phyloP scores from a whole-genome alignment of 495 filamentous ascomycete genomes.

The Lophium mytilinum region DNA sequence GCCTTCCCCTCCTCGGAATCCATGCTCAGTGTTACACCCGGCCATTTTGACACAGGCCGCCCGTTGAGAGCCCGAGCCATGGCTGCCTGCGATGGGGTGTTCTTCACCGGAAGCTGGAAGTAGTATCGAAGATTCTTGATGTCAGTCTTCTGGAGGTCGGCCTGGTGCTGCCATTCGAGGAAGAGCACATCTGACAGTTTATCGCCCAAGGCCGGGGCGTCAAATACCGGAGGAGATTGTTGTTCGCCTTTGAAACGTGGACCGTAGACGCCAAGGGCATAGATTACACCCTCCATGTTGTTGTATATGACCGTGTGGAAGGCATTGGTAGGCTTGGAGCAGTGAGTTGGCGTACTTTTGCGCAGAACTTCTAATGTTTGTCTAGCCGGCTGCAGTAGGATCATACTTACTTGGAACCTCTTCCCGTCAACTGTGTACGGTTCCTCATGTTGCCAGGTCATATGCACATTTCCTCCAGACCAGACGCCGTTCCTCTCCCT shows the following conservation, averaged over 20 bases:
- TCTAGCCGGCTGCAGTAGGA: neutral
- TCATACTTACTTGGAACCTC: neutral
- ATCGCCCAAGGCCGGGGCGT: neutral
- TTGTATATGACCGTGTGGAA: neutral
- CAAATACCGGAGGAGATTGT: neutral
- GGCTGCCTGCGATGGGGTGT: neutral
- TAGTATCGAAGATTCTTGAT: neutral
- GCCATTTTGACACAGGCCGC: neutral
- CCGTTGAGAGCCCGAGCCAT: neutral
- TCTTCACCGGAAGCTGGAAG: neutral
- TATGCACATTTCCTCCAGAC: too few species aligned
- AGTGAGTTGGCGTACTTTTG: neutral
- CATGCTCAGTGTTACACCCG: slow-evolving; percentile 2
- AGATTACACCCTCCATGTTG: neutral
- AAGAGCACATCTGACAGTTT: slow-evolving; percentile 4
- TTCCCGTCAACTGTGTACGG: neutral
- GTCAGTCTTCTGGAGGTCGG: neutral
- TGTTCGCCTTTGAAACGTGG: neutral
- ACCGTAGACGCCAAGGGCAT: neutral
- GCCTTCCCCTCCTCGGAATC: slow-evolving; percentile 6
- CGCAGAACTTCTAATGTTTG: neutral
- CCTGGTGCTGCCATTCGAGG: slow-evolving; percentile 1
- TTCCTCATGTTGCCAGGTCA: neutral
- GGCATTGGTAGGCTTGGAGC: neutral
- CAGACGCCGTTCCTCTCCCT: too few species aligned